Percentiles rank a stretch among this genome's conserved stretches.
Conservation (phyloP, 2,329 filamentous ascomycete species). For the Trichothecium roseum region DNA sequence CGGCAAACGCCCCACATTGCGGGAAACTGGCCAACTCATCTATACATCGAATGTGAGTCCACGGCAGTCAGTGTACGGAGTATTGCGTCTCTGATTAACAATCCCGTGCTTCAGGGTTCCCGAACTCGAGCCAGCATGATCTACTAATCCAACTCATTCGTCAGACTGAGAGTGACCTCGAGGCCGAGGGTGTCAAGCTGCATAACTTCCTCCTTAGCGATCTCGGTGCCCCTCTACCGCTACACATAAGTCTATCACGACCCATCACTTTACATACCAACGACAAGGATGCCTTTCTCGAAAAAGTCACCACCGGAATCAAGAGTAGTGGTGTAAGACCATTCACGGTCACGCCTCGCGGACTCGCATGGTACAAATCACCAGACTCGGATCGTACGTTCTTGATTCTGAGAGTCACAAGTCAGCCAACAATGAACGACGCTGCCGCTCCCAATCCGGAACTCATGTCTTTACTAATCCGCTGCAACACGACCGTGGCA, state of each 20-base stretch:
- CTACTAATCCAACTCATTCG: constrained; percentile 33
- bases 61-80: not conserved
- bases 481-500: constrained; percentile 54
- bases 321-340: constrained; percentile 11
- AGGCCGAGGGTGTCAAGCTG: constrained; percentile 28
- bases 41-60: constrained; percentile 82
- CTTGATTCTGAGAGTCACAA: constrained; percentile 59
- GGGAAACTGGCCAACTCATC: constrained; percentile 86
- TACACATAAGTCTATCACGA: constrained; percentile 86
- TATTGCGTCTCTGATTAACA: no score
- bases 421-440: constrained; percentile 10
- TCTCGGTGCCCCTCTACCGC: constrained; percentile 63
- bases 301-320: constrained; percentile 37
- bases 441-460: constrained; percentile 32
- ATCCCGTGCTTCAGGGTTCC: constrained; percentile 37
- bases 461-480: constrained; percentile 50
- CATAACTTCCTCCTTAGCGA: constrained; percentile 67
- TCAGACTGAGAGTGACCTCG: constrained; percentile 21
- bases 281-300: constrained; percentile 60
- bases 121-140: constrained; percentile 33
- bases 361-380: constrained; percentile 39
- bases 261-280: constrained; percentile 65
- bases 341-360: constrained; percentile 28
- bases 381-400: constrained; percentile 66
- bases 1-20: constrained; percentile 73